These are phyloP conservation scores for Leishmania mexicana DNA, from an alignment of 208 protist genomes.

Conservation along the genomic window DNA sequence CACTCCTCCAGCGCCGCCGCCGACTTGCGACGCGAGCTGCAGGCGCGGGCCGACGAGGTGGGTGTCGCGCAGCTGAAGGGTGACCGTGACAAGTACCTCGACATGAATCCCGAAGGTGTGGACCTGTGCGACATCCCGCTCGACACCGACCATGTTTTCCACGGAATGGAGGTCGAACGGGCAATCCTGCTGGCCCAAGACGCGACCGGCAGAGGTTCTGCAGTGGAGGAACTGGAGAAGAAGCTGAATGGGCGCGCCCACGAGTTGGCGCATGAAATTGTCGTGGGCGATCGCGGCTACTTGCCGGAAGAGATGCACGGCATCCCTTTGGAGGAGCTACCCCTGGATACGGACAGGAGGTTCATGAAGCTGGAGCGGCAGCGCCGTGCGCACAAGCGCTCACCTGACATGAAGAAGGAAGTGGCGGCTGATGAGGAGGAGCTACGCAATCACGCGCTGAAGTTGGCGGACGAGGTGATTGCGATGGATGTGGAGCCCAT, in stretches of 20 bases:
- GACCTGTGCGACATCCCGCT: slow-evolving; percentile 62
- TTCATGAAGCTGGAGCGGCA: slow-evolving; percentile 65
- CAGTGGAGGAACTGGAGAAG: slow-evolving; percentile 43
- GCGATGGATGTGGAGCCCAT: slow-evolving; percentile 59
- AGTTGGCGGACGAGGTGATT: slow-evolving; percentile 70
- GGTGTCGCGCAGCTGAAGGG: slow-evolving; percentile 51
- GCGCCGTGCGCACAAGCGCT: slow-evolving; percentile 54
- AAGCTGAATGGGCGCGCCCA: slow-evolving; percentile 56
- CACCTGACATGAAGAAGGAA: slow-evolving; percentile 37
- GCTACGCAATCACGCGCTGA: slow-evolving; percentile 39
- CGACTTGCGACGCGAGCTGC: slow-evolving; percentile 46
- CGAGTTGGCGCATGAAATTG: slow-evolving; percentile 46
- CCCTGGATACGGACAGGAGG: slow-evolving; percentile 62
- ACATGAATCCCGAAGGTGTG: slow-evolving; percentile 52
- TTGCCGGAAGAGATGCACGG: slow-evolving; percentile 57
- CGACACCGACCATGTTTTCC: slow-evolving; percentile 53
- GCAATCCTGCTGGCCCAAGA: slow-evolving; percentile 59
- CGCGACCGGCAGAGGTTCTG: neutral
- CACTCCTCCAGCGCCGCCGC: slow-evolving; percentile 34
- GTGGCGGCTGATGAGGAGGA: slow-evolving; percentile 54
- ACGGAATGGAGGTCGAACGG: slow-evolving; percentile 58
- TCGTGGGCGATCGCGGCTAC: slow-evolving; percentile 42
- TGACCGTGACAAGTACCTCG: slow-evolving; percentile 59
- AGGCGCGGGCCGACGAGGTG: slow-evolving; percentile 47
- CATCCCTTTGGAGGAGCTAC: slow-evolving; percentile 69